Evolutionary conservation across 768 basidiomycete species (phyloP), one percentile per base, ranked within the genome.

Genomic region (Holtermanniella nyarrowii): DNA sequence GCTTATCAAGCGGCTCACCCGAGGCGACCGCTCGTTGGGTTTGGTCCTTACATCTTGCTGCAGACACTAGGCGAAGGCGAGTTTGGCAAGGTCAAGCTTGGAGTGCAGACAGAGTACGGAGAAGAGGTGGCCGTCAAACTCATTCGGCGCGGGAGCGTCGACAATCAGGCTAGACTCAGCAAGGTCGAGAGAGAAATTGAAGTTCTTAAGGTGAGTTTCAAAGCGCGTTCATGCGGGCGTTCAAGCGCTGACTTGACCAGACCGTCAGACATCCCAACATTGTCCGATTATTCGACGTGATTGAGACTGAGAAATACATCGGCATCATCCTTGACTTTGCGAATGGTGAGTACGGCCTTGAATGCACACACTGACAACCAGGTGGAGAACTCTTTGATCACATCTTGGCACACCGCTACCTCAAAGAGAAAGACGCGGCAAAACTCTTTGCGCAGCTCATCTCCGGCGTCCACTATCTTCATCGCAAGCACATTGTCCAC

Each of bases 121-220:
- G 90, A 95, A 71, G 93, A 96, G 69, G 91, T 93, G n/a, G 93
- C 93, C 12, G 90, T 96, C 64, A 99, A 99, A 76, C 77, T 99
- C 53, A 97, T 97, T 62, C 79, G 90, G 49, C 76, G 90, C 49
- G 89, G 89, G 26, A 96, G 86, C 66, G 82, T 97, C 51, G 91
- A 96, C 62, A 85, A 79, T 40, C 63, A 70, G 46, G 59, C 86
- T 4, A 79, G 90, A 43, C 85, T 93, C 79, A 85, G 83, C 54
- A 97, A 99, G 74, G 90, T 99, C 43, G 87, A 93, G 72, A 78
- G 95, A 53, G 95, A 99, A 75, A 97, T 99, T 56, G 90, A 95
- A 68, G 95, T 99, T 22, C 76, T 99, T 46, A 82, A 85, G 76
- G 95, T 95, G 66, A 66, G 83, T 76, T 27, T 21, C 27, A n/a